phyloP scores from a whole-genome alignment of 176 grass and related monocot genomes.

The Zoysia pacifica region DNA sequence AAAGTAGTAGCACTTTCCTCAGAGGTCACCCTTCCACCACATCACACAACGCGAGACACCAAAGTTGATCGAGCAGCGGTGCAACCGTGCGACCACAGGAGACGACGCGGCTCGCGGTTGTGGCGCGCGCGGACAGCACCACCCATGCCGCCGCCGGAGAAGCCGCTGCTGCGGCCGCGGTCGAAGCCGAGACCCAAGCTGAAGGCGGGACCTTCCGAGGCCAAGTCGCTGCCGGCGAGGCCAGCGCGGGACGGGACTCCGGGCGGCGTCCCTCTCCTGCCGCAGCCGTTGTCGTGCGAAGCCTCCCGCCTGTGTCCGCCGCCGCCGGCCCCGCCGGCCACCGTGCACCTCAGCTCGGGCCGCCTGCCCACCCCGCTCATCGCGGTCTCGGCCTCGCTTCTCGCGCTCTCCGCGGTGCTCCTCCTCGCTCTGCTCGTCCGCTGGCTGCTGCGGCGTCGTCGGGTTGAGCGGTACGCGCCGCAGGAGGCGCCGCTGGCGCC shows the following conservation, averaged over 20 bases:
- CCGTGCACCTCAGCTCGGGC: conserved; percentile 41
- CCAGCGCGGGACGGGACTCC: neutral
- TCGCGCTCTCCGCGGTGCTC: conserved; percentile 36
- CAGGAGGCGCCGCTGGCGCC: conserved; percentile 17
- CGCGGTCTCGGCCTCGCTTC: conserved; percentile 47
- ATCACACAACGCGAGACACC: neutral
- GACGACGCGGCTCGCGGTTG: conserved; percentile 15
- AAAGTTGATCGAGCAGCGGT: neutral
- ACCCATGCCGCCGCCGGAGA: conserved; percentile 42
- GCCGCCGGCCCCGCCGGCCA: conserved; percentile 13
- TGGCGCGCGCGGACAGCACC: neutral
- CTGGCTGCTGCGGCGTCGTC: neutral
- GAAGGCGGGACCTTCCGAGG: neutral
- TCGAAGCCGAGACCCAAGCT: conserved; percentile 6
- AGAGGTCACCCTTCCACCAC: conserved; percentile 28
- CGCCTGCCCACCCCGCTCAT: conserved; percentile 47
- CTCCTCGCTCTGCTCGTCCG: conserved; percentile 44
- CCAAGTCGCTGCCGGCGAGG: too few species aligned
- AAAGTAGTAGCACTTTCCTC: neutral
- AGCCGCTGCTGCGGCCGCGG: neutral
- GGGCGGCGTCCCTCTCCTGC: neutral
- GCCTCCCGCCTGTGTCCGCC: neutral
- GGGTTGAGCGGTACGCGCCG: neutral
- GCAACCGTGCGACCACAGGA: neutral
- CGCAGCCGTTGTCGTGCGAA: conserved; percentile 14